Percentiles rank a stretch among this genome's conserved stretches.
phyloP scores from a whole-genome alignment of 345 rosid species.

The Eucalyptus erythrocorys region DNA sequence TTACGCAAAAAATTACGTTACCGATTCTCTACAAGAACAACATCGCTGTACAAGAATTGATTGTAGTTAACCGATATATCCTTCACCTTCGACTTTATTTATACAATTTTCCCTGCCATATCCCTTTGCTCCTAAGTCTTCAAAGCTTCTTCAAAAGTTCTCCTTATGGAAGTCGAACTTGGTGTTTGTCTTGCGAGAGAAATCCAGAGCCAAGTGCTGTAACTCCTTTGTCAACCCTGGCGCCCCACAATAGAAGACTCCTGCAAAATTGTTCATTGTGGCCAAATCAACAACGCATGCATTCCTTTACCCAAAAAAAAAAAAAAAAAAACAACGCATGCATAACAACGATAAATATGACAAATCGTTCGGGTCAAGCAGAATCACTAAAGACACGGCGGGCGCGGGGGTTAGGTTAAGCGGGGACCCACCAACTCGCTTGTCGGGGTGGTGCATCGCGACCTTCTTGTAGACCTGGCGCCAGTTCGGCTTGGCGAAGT shows the following conservation, averaged over 20 bases:
- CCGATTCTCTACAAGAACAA: not conserved
- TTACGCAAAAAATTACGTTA: not conserved
- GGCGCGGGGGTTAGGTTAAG: not conserved
- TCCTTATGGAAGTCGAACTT: conserved; percentile 92
- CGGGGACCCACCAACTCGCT: conserved; percentile 48
- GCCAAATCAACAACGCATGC: not conserved
- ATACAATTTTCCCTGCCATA: not conserved
- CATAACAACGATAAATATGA: not conserved
- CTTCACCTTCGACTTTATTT: not conserved
- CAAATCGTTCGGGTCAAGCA: not conserved
- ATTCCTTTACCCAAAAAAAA: too few relatives aligned
- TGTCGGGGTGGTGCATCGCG: conserved; percentile 41
- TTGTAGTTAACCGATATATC: not conserved
- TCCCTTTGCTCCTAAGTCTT: not conserved
- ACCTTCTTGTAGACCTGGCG: conserved; percentile 74
- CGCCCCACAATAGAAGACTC: conserved; percentile 91
- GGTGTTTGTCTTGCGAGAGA: conserved; percentile 70
- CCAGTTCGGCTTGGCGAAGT: conserved; percentile 88
- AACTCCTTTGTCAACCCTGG: conserved; percentile 58
- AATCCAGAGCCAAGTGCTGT: conserved; percentile 53
- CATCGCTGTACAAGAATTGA: not conserved
- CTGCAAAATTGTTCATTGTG: conserved; percentile 19
- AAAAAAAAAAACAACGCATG: not conserved
- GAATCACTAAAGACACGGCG: not conserved
- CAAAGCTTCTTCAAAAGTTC: conserved; percentile 36